phyloP scores from a whole-genome alignment of 306 rosid species.

The Alnus glutinosa region DNA sequence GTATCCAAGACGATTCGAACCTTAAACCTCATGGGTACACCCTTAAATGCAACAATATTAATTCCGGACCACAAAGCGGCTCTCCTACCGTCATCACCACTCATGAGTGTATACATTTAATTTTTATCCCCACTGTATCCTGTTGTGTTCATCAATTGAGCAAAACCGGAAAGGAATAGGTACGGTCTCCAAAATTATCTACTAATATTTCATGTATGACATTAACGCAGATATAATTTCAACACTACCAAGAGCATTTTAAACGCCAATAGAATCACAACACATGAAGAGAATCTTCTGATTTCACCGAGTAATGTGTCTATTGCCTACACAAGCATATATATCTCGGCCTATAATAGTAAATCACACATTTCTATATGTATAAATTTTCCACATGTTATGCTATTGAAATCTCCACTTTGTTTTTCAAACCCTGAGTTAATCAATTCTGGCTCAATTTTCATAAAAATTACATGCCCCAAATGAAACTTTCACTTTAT shows the following conservation, averaged over 20 bases:
- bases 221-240: not conserved
- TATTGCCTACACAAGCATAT: not conserved
- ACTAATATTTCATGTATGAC: not conserved
- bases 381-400: slow-evolving; percentile 13
- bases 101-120: too few species aligned
- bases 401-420: slow-evolving; percentile 28
- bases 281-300: not conserved
- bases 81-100: too few species aligned
- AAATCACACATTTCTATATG: slow-evolving; percentile 1
- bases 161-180: not conserved
- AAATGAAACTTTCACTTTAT: slow-evolving; percentile 34
- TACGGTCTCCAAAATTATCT: not conserved
- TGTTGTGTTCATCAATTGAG: too few species aligned
- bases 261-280: not conserved
- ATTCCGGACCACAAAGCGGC: too few species aligned
- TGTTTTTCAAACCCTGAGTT: slow-evolving; percentile 24
- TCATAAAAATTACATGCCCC: slow-evolving; percentile 27
- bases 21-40: too few species aligned
- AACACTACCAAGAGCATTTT: not conserved
- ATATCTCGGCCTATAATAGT: not conserved
- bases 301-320: not conserved
- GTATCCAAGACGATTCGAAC: too few species aligned
- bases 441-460: slow-evolving; percentile 36
- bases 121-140: too few species aligned
- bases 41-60: too few species aligned